Base-by-base conservation (phyloP, 306 rosid genomes). In the Cicer arietinum region DNA sequence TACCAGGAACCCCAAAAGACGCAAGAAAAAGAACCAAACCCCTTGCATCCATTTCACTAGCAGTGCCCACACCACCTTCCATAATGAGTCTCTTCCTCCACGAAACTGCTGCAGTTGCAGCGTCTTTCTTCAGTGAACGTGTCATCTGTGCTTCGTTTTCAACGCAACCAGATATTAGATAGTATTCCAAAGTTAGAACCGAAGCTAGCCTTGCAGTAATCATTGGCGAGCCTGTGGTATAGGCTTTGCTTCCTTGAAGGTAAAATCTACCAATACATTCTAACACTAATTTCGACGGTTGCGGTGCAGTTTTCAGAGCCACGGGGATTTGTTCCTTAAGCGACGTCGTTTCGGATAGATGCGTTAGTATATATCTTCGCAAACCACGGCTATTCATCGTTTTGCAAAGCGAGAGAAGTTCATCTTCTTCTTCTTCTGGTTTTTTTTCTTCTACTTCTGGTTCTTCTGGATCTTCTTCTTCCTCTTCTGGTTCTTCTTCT, bases 211-310 rank as follows among this genome's bases (percentile, higher is more conserved):
- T 86, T 8, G 85, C 81, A 6, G 79, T 57, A 71, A 86, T 54
- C 88, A 84, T 84, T 7, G 82, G 84, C 6, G 88, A 86, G 69
- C 81, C 69, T 9, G 42, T 77, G 4, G 25, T 67, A 67, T 70
- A 88, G 9, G 90, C 90, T 66, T 70, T 88, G n/a, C 84, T 88
- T 10, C 92, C 90, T 64, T 88, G 90, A 10, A 88, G 81, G 47
- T 52, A 88, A 78, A 88, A 88, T 80, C 87, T 79, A 9, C 89
- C 92, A 42, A 88, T 84, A 82, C 88, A 83, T 7, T 85, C 92
- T 16, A 88, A 82, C 13, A 88, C 92, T 5, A 88, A 81, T 58
- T 79, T 84, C 2, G 82, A 61, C 7, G 89, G 88, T 3, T 71
- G 80, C 35, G 84, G 88, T 7, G 90, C 84, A 22, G 53, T 44